Evolutionary conservation across 2,329 filamentous ascomycete genomes (phyloP), one percentile per base, ranked within the genome.

Genomic region (Elsinoe australis): DNA sequence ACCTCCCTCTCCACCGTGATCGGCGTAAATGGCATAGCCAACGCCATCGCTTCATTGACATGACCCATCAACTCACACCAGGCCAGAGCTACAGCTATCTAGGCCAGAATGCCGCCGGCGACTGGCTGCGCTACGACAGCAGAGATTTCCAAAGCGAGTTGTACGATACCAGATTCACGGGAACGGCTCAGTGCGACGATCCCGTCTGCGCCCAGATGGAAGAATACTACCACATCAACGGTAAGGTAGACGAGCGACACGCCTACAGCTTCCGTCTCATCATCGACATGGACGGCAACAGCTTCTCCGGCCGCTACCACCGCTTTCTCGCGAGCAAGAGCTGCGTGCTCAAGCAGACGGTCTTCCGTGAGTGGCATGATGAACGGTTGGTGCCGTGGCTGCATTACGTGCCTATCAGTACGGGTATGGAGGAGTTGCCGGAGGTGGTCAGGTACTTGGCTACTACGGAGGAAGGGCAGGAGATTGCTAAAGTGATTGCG

Each of bases 341-440:
- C 1, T 55, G 65, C 0, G 70, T 72, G 0, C 56, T 80, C 12
- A 80, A 79, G 55, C 67, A 73, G 53, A 75, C 74, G 0, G 54
- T 78, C 0, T 59, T 77, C 5, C 64, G 67, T 2, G 76, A 79
- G 58, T 80, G 76, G 77, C 75, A 79, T 51, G 73, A 78, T 51
- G 74, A 79, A 18, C 61, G 75, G 0, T 64, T 80, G 2, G 48
- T 71, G 7, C 74, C 76, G 0, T 79, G 76, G 76, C 62, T 74
- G 3, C 76, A 80, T 51, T 79, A 78, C 49, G 57, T 79, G 0
- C 76, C 76, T 0, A 64, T 79, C 0, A 75, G 71, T 38, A 61
- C 70, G 52, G 60, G 67, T 4, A 61, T 75, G 56, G 65, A 68
- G 2, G 75, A 79, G 58, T 54, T 79, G 2, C 72, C 74, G 0